phyloP scores from a whole-genome alignment of 2,329 filamentous ascomycete species.

The Purpureocillium lavendulum region DNA sequence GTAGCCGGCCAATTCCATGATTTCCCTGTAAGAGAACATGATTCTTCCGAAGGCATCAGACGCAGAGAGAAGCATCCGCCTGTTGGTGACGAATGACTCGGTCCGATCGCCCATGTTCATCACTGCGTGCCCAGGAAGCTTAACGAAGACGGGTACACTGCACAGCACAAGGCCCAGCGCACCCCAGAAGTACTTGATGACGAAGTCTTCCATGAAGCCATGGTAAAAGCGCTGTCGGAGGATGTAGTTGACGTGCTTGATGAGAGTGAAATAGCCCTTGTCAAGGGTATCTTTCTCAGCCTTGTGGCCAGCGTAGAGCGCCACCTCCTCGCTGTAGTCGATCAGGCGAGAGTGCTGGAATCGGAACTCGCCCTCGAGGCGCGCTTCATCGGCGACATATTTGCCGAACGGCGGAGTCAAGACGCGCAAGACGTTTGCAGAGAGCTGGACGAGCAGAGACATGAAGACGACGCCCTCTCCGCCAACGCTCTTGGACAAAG shows the following conservation, averaged over 20 bases:
- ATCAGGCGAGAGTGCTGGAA: slow-evolving; percentile 93
- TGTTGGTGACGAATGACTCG: slow-evolving; percentile 84
- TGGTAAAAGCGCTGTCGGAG: slow-evolving; percentile 86
- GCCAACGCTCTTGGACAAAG: slow-evolving; percentile 87
- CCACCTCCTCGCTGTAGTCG: slow-evolving; percentile 92
- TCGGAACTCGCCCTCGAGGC: slow-evolving; percentile 90
- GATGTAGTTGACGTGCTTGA: slow-evolving; percentile 98
- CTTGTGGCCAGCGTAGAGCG: slow-evolving; percentile 83
- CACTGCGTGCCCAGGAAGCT: slow-evolving; percentile 63
- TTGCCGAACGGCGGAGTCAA: slow-evolving; percentile 94
- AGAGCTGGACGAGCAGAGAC: slow-evolving; percentile 87
- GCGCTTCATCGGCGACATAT: slow-evolving; percentile 93
- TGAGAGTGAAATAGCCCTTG: slow-evolving; percentile 97
- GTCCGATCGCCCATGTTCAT: slow-evolving; percentile 63
- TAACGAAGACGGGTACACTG: slow-evolving; percentile 93
- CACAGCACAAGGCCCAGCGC: slow-evolving; percentile 85
- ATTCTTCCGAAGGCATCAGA: slow-evolving; percentile 93
- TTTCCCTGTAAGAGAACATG: slow-evolving; percentile 97
- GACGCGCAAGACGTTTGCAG: slow-evolving; percentile 85
- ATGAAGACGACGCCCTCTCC: slow-evolving; percentile 94
- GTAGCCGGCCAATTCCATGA: slow-evolving; percentile 92
- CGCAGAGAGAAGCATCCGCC: slow-evolving; percentile 82
- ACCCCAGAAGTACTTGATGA: slow-evolving; percentile 99
- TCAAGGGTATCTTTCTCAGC: slow-evolving; percentile 94
- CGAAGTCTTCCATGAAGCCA: slow-evolving; percentile 99